A percentile compares a stretch with the other conserved stretches of the same genome.
These are phyloP conservation scores for Tetracladium maxilliforme DNA, from an alignment of 2,329 filamentous ascomycete species.

Conservation along the genomic window DNA sequence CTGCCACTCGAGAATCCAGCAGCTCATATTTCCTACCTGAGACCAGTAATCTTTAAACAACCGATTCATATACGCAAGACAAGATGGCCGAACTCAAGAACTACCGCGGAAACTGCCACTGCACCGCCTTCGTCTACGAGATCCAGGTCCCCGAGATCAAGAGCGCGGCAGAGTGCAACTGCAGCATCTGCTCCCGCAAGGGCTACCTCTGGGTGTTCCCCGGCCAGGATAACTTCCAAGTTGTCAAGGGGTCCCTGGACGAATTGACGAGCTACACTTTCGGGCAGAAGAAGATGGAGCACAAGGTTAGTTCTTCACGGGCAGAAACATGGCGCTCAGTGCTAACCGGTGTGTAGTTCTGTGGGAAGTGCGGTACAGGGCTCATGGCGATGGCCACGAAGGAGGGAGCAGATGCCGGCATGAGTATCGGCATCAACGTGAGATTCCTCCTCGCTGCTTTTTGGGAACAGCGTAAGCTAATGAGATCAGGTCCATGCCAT, in stretches of 20 bases:
- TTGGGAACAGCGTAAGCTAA: too few relatives aligned
- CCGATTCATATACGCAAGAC: too few relatives aligned
- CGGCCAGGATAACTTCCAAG: constrained; percentile 16
- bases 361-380: constrained; percentile 30
- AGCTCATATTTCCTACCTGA: too few relatives aligned
- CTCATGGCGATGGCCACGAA: constrained; percentile 20
- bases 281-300: constrained; percentile 17
- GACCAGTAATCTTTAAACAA: too few relatives aligned
- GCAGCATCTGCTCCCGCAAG: constrained; percentile 46
- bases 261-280: constrained; percentile 29
- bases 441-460: constrained; percentile 8
- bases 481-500: constrained; percentile 27
- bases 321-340: constrained; percentile 1
- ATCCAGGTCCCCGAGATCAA: constrained; percentile 40
- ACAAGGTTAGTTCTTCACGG: constrained; percentile 21
- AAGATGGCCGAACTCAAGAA: too few relatives aligned
- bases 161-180: constrained; percentile 42
- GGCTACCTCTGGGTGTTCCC: constrained; percentile 24
- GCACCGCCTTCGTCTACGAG: constrained; percentile 36
- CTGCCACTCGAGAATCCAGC: too few relatives aligned
- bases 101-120: constrained; percentile 44
- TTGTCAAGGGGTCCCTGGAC: constrained; percentile 28
- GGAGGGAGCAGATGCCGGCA: constrained; percentile 12
- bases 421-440: constrained; percentile 25
- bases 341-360: constrained; percentile 25